Conservation (phyloP, 768 basidiomycete genomes). For the Dioszegia hungarica region DNA sequence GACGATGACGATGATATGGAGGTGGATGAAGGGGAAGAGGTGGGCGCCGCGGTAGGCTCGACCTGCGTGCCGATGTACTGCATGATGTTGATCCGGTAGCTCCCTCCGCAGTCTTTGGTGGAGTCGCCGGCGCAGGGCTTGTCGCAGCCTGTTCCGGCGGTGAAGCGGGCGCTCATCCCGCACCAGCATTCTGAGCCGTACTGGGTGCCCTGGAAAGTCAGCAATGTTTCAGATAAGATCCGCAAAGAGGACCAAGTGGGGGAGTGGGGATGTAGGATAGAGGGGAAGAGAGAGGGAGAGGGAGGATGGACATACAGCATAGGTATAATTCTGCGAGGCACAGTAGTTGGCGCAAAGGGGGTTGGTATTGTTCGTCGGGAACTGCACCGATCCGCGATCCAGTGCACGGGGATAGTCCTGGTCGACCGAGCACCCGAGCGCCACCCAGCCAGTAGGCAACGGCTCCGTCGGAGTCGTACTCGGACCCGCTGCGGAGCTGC, state of each 20-base stretch:
- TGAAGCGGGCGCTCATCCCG: neutral
- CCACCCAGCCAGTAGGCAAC: slow-evolving; percentile 17
- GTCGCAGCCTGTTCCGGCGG: slow-evolving; percentile 13
- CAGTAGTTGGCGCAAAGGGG: slow-evolving; percentile 1
- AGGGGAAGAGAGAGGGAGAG: too few species aligned
- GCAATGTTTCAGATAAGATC: neutral
- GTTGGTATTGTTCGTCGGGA: neutral
- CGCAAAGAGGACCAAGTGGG: too few species aligned
- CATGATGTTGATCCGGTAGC: slow-evolving; percentile 1
- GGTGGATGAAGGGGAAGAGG: slow-evolving; percentile 3
- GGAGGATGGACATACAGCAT: neutral
- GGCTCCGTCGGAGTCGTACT: slow-evolving; percentile 9
- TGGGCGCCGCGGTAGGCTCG: neutral
- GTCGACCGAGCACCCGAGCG: slow-evolving; percentile 24
- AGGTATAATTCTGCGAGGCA: neutral
- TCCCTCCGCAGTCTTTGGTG: slow-evolving; percentile 18
- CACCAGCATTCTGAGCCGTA: slow-evolving; percentile 27
- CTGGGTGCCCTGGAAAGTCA: neutral
- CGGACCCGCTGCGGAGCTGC: slow-evolving; percentile 1
- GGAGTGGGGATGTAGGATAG: too few species aligned
- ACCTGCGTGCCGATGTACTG: neutral
- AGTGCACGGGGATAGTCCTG: slow-evolving; percentile 27
- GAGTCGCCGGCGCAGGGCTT: slow-evolving; percentile 23
- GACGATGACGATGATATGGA: neutral
- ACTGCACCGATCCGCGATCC: slow-evolving; percentile 15